Evolutionary conservation across 208 protist genomes (phyloP).

Genomic region (Entamoeba invadens): DNA sequence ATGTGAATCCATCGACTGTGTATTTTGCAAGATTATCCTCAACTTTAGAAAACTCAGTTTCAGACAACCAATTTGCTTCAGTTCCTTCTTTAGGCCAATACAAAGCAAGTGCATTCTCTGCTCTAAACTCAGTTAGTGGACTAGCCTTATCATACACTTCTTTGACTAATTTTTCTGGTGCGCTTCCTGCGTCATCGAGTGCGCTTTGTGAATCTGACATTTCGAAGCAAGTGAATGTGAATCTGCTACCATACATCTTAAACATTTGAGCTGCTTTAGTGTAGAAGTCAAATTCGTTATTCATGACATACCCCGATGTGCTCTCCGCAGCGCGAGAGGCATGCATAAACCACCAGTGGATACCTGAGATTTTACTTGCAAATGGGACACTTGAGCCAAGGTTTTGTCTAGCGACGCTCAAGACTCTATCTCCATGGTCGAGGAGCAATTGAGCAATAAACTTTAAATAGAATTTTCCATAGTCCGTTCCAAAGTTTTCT

Average conservation of each 20-base stretch:
- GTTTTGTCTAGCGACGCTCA: constrained; percentile 17
- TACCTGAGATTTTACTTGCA: constrained; percentile 44
- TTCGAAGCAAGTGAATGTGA: constrained; percentile 43
- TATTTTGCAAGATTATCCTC: background rate
- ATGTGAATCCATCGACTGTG: background rate
- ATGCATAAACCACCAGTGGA: constrained; percentile 50
- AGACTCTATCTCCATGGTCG: constrained; percentile 20
- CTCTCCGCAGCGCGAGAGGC: constrained; percentile 45
- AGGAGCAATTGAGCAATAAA: constrained; percentile 38
- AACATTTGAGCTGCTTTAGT: constrained; percentile 10
- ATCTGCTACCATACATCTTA: background rate
- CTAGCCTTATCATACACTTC: background rate
- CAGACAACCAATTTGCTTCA: background rate
- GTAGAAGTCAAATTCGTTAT: constrained; percentile 27
- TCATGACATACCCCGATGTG: constrained; percentile 49
- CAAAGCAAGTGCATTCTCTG: background rate
- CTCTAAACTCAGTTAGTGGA: background rate
- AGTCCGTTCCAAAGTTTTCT: background rate
- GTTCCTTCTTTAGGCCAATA: background rate
- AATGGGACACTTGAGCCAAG: background rate
- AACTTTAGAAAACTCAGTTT: background rate
- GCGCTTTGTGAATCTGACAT: constrained; percentile 27
- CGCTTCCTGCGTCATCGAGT: background rate
- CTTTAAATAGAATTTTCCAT: constrained; percentile 46
- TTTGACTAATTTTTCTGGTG: background rate